Conservation (phyloP, 1,139 yeast species). For the Yamadazyma taylorii region DNA sequence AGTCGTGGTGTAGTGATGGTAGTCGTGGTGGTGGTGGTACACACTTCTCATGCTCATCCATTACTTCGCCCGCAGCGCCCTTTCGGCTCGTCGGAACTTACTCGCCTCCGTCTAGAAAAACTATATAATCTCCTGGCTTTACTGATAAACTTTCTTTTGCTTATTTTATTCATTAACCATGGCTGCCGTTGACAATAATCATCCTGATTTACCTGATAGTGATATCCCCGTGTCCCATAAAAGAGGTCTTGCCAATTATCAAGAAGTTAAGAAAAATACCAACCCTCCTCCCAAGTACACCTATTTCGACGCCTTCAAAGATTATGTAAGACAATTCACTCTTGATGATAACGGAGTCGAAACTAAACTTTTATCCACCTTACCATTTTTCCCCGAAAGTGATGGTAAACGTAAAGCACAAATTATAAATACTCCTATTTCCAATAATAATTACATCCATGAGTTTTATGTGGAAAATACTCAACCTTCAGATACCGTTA, state of each 20-base stretch:
- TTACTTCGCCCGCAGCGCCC: no score
- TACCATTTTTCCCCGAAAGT: conserved; percentile 60
- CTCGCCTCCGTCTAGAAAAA: no score
- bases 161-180: not conserved
- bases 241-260: conserved; percentile 7
- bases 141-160: no score
- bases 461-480: conserved; percentile 51
- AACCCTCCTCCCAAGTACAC: conserved; percentile 13
- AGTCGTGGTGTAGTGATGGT: no score
- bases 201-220: not conserved
- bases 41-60: no score
- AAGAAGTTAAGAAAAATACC: not conserved
- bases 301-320: conserved; percentile 34
- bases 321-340: conserved; percentile 39
- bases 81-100: no score
- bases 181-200: conserved; percentile 1
- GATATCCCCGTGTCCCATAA: conserved; percentile 5
- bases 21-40: no score
- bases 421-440: conserved; percentile 50
- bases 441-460: conserved; percentile 51
- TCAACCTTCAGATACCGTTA: conserved; percentile 20
- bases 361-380: conserved; percentile 35
- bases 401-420: conserved; percentile 51
- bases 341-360: conserved; percentile 34
- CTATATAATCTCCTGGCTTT: not conserved